These are phyloP conservation scores for Candida andamanensis DNA, from an alignment of 805 yeast genomes.

Conservation along the genomic window DNA sequence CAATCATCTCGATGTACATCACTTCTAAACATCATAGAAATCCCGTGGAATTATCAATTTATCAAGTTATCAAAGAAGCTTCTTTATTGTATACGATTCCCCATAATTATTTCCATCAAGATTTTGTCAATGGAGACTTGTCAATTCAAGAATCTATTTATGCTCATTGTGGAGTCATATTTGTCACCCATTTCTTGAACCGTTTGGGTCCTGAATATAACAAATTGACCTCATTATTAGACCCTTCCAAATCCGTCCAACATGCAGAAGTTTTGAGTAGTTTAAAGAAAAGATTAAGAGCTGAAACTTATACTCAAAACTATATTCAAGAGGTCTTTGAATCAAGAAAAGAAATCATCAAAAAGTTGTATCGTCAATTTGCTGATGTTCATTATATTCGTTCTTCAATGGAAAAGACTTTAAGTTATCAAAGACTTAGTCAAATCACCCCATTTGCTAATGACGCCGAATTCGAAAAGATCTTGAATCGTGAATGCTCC, in stretches of 20 bases:
- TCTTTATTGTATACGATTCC: constrained; percentile 90
- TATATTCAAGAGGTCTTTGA: constrained; percentile 75
- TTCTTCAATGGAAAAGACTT: constrained; percentile 64
- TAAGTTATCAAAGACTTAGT: constrained; percentile 83
- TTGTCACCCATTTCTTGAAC: constrained; percentile 91
- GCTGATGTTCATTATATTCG: constrained; percentile 86
- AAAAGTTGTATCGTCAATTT: constrained; percentile 83
- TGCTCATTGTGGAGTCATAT: constrained; percentile 89
- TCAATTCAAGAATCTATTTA: constrained; percentile 93
- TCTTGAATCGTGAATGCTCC: constrained; percentile 64
- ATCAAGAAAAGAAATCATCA: constrained; percentile 63
- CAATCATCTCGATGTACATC: constrained; percentile 83
- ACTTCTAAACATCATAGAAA: constrained; percentile 47
- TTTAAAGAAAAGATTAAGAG: constrained; percentile 83
- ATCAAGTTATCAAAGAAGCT: constrained; percentile 91
- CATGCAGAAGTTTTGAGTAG: constrained; percentile 72
- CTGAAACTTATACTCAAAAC: constrained; percentile 87
- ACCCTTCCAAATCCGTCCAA: constrained; percentile 53
- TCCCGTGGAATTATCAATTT: constrained; percentile 71
- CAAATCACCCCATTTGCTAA: constrained; percentile 68
- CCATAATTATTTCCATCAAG: constrained; percentile 68
- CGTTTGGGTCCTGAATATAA: constrained; percentile 88
- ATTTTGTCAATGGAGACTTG: constrained; percentile 68
- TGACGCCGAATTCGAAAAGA: constrained; percentile 67
- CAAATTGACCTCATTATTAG: constrained; percentile 60